Conservation (phyloP, 1,139 yeast species). For the Geotrichum candidum region DNA sequence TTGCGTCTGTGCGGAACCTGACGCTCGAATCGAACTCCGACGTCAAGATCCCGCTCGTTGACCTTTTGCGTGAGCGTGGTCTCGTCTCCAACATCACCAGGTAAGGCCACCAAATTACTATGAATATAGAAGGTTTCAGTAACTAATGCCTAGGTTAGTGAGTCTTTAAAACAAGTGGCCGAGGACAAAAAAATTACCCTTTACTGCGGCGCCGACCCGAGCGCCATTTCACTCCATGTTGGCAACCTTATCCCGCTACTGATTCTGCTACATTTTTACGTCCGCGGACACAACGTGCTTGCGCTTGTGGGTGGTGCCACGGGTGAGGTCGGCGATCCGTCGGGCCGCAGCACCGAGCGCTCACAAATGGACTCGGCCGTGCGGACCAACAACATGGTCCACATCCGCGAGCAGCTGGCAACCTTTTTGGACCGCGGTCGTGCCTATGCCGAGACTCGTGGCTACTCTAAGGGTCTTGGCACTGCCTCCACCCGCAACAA, state of each 20-base stretch:
- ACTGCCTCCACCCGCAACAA: conserved; percentile 52
- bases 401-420: conserved; percentile 57
- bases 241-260: conserved; percentile 87
- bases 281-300: conserved; percentile 76
- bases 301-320: conserved; percentile 96
- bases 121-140: not conserved
- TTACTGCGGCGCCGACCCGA: conserved; percentile 96
- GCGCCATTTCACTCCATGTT: conserved; percentile 81
- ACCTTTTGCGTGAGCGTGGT: conserved; percentile 8
- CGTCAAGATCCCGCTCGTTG: conserved; percentile 6
- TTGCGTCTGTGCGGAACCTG: not conserved
- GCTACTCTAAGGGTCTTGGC: conserved; percentile 38
- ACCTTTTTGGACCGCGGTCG: conserved; percentile 57
- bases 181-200: conserved; percentile 45
- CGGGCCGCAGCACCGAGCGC: conserved; percentile 81
- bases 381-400: conserved; percentile 52
- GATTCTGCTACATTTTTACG: conserved; percentile 73
- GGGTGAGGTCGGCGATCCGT: conserved; percentile 94
- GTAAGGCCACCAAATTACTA: not conserved
- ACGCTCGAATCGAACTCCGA: conserved; percentile 7
- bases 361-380: conserved; percentile 46
- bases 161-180: conserved; percentile 37
- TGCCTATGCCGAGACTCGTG: conserved; percentile 54
- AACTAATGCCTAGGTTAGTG: conserved; percentile 17
- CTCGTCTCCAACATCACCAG: conserved; percentile 13